A percentile compares a stretch with the other conserved stretches of the same genome.
phyloP scores from a whole-genome alignment of 371 early-diverging fungal genomes.

The Choanephora cucurbitarum region DNA sequence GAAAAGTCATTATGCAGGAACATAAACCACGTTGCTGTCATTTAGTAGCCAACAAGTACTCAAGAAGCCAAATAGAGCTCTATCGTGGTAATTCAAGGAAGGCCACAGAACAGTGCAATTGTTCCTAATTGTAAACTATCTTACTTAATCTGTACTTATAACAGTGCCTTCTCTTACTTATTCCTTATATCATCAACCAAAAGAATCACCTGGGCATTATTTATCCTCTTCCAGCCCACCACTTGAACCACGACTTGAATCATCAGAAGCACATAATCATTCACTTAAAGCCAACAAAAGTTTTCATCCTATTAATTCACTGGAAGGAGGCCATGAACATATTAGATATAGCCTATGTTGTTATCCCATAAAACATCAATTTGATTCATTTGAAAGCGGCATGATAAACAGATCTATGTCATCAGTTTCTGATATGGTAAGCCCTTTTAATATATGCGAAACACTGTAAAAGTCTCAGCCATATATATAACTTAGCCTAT shows the following conservation, averaged over 20 bases:
- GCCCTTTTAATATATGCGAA: too few relatives aligned
- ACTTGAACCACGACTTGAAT: neutral
- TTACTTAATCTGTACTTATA: too few relatives aligned
- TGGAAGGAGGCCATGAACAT: too few relatives aligned
- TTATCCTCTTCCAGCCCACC: constrained; percentile 19
- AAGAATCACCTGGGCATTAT: constrained; percentile 10
- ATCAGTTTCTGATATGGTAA: constrained; percentile 1
- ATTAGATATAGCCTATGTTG: constrained; percentile 2
- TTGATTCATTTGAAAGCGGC: neutral
- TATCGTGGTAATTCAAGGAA: too few relatives aligned
- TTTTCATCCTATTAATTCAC: too few relatives aligned
- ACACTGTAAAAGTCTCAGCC: too few relatives aligned
- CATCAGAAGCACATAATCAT: constrained; percentile 4
- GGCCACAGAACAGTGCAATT: too few relatives aligned
- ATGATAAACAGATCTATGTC: constrained; percentile 6
- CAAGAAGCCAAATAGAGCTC: too few relatives aligned
- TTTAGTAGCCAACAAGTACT: constrained; percentile 16
- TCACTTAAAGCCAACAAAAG: neutral
- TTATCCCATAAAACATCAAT: constrained; percentile 3
- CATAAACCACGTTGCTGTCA: constrained; percentile 6
- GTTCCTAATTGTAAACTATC: too few relatives aligned
- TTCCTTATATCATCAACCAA: neutral
- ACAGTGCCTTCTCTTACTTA: too few relatives aligned
- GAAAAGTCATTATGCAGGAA: constrained; percentile 3
- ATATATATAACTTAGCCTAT: too few relatives aligned